A percentile compares a stretch with the other conserved stretches of the same genome.
phyloP scores from a whole-genome alignment of 2,329 filamentous ascomycete genomes.

The Colletotrichum liaoningense region DNA sequence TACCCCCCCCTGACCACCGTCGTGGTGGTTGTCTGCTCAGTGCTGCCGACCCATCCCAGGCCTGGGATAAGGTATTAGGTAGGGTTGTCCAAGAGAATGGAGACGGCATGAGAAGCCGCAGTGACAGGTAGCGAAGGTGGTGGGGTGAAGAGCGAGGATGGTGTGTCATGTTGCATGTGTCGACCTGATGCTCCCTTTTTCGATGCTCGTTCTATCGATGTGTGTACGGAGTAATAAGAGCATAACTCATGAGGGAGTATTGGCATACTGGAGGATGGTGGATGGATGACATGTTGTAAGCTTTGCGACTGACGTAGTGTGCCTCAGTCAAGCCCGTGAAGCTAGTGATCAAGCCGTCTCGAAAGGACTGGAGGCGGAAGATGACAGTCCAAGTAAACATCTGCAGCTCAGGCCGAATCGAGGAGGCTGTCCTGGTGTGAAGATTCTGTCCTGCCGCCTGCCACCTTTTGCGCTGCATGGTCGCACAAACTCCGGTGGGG shows the following conservation, averaged over 20 bases:
- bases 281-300: background rate
- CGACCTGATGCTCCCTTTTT: background rate
- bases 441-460: background rate
- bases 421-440: background rate
- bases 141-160: constrained; percentile 6
- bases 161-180: constrained; percentile 28
- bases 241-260: background rate
- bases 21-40: background rate
- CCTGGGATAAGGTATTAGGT: background rate
- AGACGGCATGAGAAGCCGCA: constrained; percentile 11
- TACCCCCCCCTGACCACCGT: background rate
- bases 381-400: too few species aligned
- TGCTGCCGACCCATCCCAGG: background rate
- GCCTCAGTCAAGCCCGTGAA: background rate
- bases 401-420: too few species aligned
- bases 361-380: too few species aligned
- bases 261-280: background rate
- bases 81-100: constrained; percentile 5
- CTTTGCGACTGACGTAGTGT: constrained; percentile 15
- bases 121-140: constrained; percentile 15
- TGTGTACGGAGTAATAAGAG: background rate
- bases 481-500: constrained; percentile 11
- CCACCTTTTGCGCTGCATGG: background rate
- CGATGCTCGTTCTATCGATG: background rate
- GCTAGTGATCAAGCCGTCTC: background rate